Evolutionary conservation across 257 asterid genomes (phyloP), one percentile per base, ranked within the genome.

Genomic region (Petunia secreta): DNA sequence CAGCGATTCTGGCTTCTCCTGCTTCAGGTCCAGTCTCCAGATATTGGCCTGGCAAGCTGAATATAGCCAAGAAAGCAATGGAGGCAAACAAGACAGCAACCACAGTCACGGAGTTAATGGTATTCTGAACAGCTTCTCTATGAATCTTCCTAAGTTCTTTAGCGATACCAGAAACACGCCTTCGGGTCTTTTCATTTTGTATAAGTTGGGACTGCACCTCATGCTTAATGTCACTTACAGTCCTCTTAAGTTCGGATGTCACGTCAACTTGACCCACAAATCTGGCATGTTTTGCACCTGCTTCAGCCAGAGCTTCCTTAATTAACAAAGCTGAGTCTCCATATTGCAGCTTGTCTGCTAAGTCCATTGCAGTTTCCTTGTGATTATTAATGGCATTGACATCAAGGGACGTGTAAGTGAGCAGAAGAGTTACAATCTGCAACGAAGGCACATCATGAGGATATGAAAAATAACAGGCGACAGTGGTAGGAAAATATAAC

Each of bases 71-170:
- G 78, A 96, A 96, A 4, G 99, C 99, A 10, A 96, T 91, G 75
- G 98, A 92, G 54, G 99, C 99, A 2, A 96, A 91, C 13, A 96
- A 92, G 57, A 92, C 98, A 5, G 98, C 99, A 11, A 92, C 98
- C 1, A 96, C 97, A 0, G 99, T 96, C 1, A 94, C 97, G 0
- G 98, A 96, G 55, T 94, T 96, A 15, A 92, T 91, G 75, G 99
- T 94, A 80, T 92, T 96, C 82, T 96, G 98, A 9, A 94, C 95
- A 2, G 98, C 99, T 73, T 94, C 98, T 9, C 98, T 71, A 84
- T 96, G 99, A 38, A 96, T 94, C 82, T 96, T 96, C 83, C 89
- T 91, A n/a, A 96, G 94, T 82, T 94, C 98, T 84, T 96, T 96
- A 65, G 99, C 98, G 2, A 96, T 96, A 59, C 98, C 97, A 0